Evolutionary conservation across 306 rosid genomes (phyloP).

Genomic region (Malus sieversii): DNA sequence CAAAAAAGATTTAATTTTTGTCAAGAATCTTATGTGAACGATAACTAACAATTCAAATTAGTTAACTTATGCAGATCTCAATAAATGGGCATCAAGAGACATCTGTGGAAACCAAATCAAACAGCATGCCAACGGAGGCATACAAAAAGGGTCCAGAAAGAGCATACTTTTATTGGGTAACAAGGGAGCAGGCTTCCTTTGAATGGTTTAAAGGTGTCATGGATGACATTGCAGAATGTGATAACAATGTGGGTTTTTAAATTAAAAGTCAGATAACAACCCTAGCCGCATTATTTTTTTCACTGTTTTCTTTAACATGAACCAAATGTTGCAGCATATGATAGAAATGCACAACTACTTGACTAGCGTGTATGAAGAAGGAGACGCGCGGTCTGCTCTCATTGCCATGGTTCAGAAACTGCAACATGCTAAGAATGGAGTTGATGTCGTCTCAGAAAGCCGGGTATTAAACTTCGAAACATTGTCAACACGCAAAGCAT

Average conservation of each 20-base stretch:
- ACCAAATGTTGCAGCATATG: conserved; percentile 45
- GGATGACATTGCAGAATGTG: conserved; percentile 85
- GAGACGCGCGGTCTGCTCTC: conserved; percentile 86
- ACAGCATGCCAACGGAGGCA: not conserved
- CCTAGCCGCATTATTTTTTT: not conserved
- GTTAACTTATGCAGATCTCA: conserved; percentile 20
- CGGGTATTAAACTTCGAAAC: conserved; percentile 42
- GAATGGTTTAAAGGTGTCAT: conserved; percentile 99
- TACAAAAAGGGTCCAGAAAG: conserved; percentile 48
- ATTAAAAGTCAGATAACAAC: not conserved
- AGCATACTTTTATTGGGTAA: conserved; percentile 94
- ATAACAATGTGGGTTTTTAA: conserved; percentile 49
- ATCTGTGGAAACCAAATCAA: not conserved
- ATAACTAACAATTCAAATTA: not conserved
- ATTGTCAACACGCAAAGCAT: not conserved
- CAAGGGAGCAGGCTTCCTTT: conserved; percentile 89
- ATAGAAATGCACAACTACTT: conserved; percentile 93
- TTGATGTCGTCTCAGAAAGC: conserved; percentile 81
- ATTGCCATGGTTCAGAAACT: conserved; percentile 77
- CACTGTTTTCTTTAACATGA: not conserved
- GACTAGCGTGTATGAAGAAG: conserved; percentile 89
- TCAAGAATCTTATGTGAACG: not conserved
- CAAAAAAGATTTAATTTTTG: not conserved
- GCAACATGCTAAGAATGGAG: conserved; percentile 84
- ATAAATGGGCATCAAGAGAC: no score